Evolutionary conservation across 108 stramenopile species (phyloP).

Genomic region (Nannochloropsis oceanica): DNA sequence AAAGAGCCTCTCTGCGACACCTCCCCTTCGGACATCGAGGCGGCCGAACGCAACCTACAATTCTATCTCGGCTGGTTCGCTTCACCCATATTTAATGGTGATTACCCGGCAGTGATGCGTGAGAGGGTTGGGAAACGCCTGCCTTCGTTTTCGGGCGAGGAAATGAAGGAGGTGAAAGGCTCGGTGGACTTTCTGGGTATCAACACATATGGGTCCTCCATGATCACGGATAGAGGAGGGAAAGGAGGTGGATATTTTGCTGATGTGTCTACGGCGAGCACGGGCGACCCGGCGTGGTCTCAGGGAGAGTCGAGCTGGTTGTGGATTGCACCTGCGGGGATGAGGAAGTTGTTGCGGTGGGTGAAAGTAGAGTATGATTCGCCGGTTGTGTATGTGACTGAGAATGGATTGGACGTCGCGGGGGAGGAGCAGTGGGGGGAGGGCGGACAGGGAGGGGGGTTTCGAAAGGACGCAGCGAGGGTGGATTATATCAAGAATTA

Average conservation of each 20-base stretch:
- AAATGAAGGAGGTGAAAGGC: conserved; percentile 40
- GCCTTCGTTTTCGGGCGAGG: conserved; percentile 50
- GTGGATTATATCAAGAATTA: conserved; percentile 21
- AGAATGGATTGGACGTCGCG: conserved; percentile 34
- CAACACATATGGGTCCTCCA: conserved; percentile 54
- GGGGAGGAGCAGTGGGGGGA: background rate
- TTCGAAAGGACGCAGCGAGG: conserved; percentile 2
- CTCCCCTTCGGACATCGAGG: background rate
- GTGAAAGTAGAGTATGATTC: conserved; percentile 20
- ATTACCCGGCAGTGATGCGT: conserved; percentile 63
- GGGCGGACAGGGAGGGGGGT: too few species aligned
- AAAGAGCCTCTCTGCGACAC: conserved; percentile 31
- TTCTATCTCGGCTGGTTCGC: conserved; percentile 23
- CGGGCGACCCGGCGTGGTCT: conserved; percentile 14
- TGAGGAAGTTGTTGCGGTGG: conserved; percentile 28
- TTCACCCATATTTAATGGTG: conserved; percentile 37
- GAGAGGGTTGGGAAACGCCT: conserved; percentile 42
- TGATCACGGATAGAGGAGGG: background rate
- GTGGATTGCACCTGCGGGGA: conserved; percentile 28
- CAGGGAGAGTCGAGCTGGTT: conserved; percentile 32
- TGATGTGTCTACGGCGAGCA: background rate
- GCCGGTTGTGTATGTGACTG: conserved; percentile 2
- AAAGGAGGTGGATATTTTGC: conserved; percentile 7
- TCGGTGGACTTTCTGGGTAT: conserved; percentile 73
- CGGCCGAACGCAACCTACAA: conserved; percentile 6